phyloP scores from a whole-genome alignment of 305 asterid genomes.

The Solanum aculeatissimum region DNA sequence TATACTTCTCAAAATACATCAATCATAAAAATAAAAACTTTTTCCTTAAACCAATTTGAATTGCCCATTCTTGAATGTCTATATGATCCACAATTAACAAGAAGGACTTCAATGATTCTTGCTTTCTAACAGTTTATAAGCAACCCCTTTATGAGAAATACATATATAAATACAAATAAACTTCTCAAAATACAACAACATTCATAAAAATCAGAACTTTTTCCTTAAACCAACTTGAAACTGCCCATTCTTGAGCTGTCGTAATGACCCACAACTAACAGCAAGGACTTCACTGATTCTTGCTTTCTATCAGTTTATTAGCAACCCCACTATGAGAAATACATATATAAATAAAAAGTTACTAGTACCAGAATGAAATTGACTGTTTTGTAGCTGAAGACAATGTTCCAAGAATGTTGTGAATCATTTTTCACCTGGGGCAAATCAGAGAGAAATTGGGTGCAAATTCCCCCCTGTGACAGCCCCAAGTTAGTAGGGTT shows the following conservation, averaged over 20 bases:
- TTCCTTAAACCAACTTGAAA: neutral
- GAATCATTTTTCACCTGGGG: constrained; percentile 2
- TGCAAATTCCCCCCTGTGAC: neutral
- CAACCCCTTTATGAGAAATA: neutral
- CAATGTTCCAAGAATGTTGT: neutral
- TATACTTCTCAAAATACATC: neutral
- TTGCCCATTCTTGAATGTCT: neutral
- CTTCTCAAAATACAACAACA: neutral
- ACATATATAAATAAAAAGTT: neutral
- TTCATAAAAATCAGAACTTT: neutral
- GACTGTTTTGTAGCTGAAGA: neutral
- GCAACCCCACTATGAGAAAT: neutral
- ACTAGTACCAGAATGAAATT: neutral
- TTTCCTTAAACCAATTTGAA: neutral
- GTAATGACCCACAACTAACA: neutral
- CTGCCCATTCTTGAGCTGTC: neutral
- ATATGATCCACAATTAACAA: neutral
- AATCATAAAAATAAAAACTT: neutral
- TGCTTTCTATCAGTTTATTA: neutral
- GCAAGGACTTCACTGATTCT: neutral
- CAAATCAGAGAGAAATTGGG: neutral
- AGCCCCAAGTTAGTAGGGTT: neutral
- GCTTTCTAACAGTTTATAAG: neutral
- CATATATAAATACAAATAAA: neutral
- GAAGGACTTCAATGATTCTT: neutral